Evolutionary conservation across 495 filamentous ascomycete species (phyloP).

Genomic region (Neurospora sp.): DNA sequence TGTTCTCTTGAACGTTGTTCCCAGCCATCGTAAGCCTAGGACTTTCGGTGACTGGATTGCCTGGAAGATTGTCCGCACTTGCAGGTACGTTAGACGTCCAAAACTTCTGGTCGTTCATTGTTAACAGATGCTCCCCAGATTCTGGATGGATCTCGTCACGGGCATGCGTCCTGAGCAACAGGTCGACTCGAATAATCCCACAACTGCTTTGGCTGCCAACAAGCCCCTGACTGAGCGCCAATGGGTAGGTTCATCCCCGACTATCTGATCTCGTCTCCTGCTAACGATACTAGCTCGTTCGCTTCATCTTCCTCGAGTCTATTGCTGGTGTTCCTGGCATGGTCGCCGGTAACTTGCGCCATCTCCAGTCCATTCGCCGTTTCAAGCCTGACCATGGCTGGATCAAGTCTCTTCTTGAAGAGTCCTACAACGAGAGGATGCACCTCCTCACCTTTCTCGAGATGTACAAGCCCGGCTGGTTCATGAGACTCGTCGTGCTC

Average conservation of each 20-base stretch:
- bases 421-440: constrained; percentile 94
- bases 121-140: constrained; percentile 16
- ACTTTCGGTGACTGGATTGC: constrained; percentile 35
- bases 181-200: constrained; percentile 36
- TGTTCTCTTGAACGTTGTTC: constrained; percentile 33
- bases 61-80: constrained; percentile 34
- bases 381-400: constrained; percentile 94
- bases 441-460: constrained; percentile 92
- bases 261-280: not conserved
- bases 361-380: constrained; percentile 69
- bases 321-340: constrained; percentile 94
- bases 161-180: constrained; percentile 34
- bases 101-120: too few relatives aligned
- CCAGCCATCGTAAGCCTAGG: constrained; percentile 27
- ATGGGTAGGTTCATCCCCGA: constrained; percentile 24
- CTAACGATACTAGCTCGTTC: constrained; percentile 40
- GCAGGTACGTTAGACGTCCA: constrained; percentile 11
- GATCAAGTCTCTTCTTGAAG: constrained; percentile 94
- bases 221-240: constrained; percentile 37
- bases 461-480: constrained; percentile 79
- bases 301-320: constrained; percentile 88
- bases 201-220: constrained; percentile 30
- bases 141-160: constrained; percentile 37
- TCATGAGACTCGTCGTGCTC: constrained; percentile 82
- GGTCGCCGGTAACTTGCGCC: constrained; percentile 89